phyloP scores from a whole-genome alignment of 2,329 filamentous ascomycete species.

The Orbilia blumenaviensis region DNA sequence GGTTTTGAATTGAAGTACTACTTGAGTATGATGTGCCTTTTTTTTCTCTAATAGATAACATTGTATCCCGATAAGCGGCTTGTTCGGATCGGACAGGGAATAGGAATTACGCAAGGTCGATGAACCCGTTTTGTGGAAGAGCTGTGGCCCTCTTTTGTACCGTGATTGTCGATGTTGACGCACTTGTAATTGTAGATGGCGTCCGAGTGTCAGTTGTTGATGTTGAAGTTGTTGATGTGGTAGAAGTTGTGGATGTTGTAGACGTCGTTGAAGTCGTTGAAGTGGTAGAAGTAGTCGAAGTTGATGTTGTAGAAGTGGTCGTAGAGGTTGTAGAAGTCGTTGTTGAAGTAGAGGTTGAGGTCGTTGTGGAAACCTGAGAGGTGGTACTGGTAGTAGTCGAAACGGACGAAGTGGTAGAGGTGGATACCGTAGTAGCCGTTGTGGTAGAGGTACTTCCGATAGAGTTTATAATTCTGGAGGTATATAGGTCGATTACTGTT shows the following conservation, averaged over 20 bases:
- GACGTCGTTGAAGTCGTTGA: constrained; percentile 20
- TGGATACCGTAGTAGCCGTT: background rate
- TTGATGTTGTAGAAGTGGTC: constrained; percentile 21
- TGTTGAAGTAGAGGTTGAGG: constrained; percentile 21
- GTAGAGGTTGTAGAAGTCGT: constrained; percentile 32
- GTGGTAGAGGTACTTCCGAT: constrained; percentile 25
- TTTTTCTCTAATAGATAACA: too few relatives aligned
- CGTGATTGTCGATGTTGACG: constrained; percentile 36
- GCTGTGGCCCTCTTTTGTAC: constrained; percentile 13
- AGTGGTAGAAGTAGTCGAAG: constrained; percentile 11
- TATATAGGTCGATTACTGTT: constrained; percentile 29
- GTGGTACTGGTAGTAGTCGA: constrained; percentile 14
- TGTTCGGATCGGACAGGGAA: too few relatives aligned
- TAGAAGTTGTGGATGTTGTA: constrained; percentile 22
- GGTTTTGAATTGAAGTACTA: background rate
- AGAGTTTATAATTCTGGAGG: constrained; percentile 20
- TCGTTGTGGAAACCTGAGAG: constrained; percentile 18
- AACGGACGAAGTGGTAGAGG: constrained; percentile 12
- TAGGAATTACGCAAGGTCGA: background rate
- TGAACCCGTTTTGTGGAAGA: background rate
- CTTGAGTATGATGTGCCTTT: background rate
- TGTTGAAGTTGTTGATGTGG: background rate
- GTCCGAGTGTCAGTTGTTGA: constrained; percentile 22
- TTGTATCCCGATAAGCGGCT: too few relatives aligned
- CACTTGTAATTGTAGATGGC: constrained; percentile 28